Percentiles rank a stretch among this genome's conserved stretches.
Evolutionary conservation across 495 filamentous ascomycete species (phyloP).

Genomic region (Penicillium pulvis): DNA sequence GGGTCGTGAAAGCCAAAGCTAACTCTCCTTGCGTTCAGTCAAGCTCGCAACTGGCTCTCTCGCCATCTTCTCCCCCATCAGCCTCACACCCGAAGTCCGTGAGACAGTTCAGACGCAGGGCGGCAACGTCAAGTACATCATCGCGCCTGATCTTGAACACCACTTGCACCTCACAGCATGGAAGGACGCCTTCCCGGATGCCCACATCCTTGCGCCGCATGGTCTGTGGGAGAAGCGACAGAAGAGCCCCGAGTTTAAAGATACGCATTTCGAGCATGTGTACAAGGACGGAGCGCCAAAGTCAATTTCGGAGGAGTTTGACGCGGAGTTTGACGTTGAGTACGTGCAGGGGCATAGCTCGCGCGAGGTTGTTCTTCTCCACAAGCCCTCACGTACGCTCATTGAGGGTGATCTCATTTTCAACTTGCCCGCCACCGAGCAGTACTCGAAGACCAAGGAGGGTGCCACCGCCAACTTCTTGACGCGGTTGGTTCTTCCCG

Average conservation of each 20-base stretch:
- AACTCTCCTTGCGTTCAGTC: conserved; percentile 55
- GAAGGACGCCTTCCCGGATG: conserved; percentile 74
- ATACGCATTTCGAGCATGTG: conserved; percentile 68
- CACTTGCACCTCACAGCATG: conserved; percentile 88
- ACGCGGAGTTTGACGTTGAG: conserved; percentile 82
- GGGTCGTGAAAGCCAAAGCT: background rate
- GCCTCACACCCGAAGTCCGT: conserved; percentile 75
- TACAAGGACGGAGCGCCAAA: conserved; percentile 54
- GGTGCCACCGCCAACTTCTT: conserved; percentile 56
- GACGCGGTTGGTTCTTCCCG: conserved; percentile 60
- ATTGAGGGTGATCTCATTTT: conserved; percentile 92
- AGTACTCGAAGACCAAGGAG: conserved; percentile 69
- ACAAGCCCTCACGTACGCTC: conserved; percentile 78
- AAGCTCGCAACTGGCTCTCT: conserved; percentile 73
- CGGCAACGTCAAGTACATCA: conserved; percentile 75
- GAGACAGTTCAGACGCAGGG: conserved; percentile 67
- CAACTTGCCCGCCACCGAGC: conserved; percentile 85
- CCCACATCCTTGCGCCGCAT: conserved; percentile 80
- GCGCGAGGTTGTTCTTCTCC: conserved; percentile 83
- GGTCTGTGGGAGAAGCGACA: conserved; percentile 85
- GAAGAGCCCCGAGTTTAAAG: conserved; percentile 61
- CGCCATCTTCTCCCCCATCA: conserved; percentile 89
- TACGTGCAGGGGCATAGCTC: conserved; percentile 79
- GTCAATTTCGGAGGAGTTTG: conserved; percentile 74
- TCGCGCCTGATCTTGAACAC: conserved; percentile 87